These are phyloP conservation scores for Dendrostoma leiphaemia DNA, from an alignment of 2,329 filamentous ascomycete species.

Conservation along the genomic window DNA sequence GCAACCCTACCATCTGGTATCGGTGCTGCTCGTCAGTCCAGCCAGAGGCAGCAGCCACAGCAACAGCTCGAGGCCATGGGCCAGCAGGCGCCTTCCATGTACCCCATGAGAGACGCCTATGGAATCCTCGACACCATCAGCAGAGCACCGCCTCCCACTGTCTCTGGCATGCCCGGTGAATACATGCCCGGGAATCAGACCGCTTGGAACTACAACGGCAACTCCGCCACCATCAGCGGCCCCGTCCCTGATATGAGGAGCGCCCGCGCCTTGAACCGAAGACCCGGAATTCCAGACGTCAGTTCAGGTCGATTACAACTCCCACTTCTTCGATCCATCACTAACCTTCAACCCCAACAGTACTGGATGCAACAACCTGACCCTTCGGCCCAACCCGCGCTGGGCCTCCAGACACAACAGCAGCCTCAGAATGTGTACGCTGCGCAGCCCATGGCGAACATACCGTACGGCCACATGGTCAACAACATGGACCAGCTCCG, in stretches of 20 bases:
- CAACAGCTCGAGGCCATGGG: constrained; percentile 26
- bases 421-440: constrained; percentile 12
- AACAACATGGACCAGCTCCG: constrained; percentile 33
- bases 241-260: constrained; percentile 64
- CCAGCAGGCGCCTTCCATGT: constrained; percentile 24
- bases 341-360: constrained; percentile 29
- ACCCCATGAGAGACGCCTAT: constrained; percentile 28
- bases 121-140: constrained; percentile 27
- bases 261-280: constrained; percentile 66
- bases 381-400: constrained; percentile 20
- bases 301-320: constrained; percentile 36
- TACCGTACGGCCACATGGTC: constrained; percentile 41
- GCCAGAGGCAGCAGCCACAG: constrained; percentile 22
- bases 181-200: constrained; percentile 26
- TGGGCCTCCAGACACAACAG: constrained; percentile 38
- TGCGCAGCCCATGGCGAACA: constrained; percentile 28
- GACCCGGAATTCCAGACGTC: constrained; percentile 18
- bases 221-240: constrained; percentile 41
- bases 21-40: constrained; percentile 22
- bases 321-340: constrained; percentile 11
- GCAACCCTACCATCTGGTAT: constrained; percentile 25
- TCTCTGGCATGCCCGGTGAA: constrained; percentile 22
- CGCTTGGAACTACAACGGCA: constrained; percentile 28
- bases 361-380: constrained; percentile 50
- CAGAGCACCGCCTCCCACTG: constrained; percentile 23